Base-by-base conservation (phyloP, 2,329 filamentous ascomycete species). In the Colletotrichum siamense region DNA sequence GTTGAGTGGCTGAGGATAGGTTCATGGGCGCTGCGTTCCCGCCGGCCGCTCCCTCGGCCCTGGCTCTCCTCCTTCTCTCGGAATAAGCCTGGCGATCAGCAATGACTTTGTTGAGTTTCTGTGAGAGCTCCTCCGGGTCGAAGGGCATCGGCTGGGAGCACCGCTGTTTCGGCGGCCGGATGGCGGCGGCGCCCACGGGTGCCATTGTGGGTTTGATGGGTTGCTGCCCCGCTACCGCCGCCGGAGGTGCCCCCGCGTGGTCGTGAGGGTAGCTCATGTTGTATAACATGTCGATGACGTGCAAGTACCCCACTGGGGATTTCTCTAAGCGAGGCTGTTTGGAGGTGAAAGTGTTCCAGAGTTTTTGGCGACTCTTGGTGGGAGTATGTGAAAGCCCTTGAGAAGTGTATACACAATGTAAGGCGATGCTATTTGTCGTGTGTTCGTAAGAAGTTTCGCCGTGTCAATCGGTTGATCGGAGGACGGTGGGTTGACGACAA, bases 81-180 rank as follows among this genome's bases (percentile, higher is more conserved):
- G 85, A 83, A 15, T 82, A 81, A 9, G 84, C 82, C 75, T 88
- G 89, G 77, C 89, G 89, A 75, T 92, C 87, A 7, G 85, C 86
- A 16, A 91, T 83, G 22, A 92, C 88, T 13, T 86, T 78, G 65
- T 86, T 85, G 28, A 93, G 85, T 22, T 91, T 88, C 36, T 88
- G 86, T 13, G 87, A 86, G 32, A 93, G 82, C 71, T 93, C 91
- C 32, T 89, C 86, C 0, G 91, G 85, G 76, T 93, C 91, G 62
- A 92, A 82, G 3, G 85, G 82, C 36, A 82, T 79, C 13, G 84
- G 81, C 22, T 71, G 72, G 2, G 75, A 64, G 55, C 64, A 75
- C 26, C 76, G 76, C 16, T 34, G 72, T 65, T 71, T 76, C 39
- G 75, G 44, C n/a, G 44, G 77, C 49, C 77, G 71, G 32, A 63